A percentile compares a stretch with the other conserved stretches of the same genome.
Evolutionary conservation across 805 yeast species (phyloP).

Genomic region (Candida nitratophila): DNA sequence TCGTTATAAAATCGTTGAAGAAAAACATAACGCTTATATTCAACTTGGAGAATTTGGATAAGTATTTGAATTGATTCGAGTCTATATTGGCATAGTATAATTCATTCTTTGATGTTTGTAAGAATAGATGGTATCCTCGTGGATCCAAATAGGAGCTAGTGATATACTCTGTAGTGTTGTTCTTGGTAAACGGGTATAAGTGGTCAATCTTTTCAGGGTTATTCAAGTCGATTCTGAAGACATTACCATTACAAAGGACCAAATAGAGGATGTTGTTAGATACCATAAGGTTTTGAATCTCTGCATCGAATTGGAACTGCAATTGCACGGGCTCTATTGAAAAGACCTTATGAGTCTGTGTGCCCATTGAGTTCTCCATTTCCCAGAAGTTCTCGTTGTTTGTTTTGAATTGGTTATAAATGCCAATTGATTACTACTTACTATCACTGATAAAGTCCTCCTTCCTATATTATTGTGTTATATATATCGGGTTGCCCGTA

Average conservation of each 20-base stretch:
- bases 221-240: constrained; percentile 62
- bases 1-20: constrained; percentile 15
- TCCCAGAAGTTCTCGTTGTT: too few relatives aligned
- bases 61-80: constrained; percentile 31
- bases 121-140: constrained; percentile 43
- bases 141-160: constrained; percentile 39
- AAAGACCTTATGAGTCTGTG: background rate
- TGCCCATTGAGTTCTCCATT: too few relatives aligned
- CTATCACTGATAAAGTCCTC: too few relatives aligned
- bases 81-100: constrained; percentile 40
- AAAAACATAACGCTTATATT: constrained; percentile 37
- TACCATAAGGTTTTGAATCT: constrained; percentile 46
- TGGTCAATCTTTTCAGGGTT: constrained; percentile 53
- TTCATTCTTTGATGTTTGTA: constrained; percentile 39
- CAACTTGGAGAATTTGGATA: constrained; percentile 41
- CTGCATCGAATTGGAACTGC: constrained; percentile 22
- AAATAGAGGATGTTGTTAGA: constrained; percentile 48
- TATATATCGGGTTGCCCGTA: too few relatives aligned
- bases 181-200: constrained; percentile 28
- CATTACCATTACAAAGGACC: constrained; percentile 41
- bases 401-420: too few relatives aligned
- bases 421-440: too few relatives aligned
- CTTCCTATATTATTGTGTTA: too few relatives aligned
- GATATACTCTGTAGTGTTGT: constrained; percentile 6
- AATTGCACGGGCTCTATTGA: constrained; percentile 26